Evolutionary conservation across 2,329 filamentous ascomycete genomes (phyloP).

Genomic region (Pleochaeta shiraiana): DNA sequence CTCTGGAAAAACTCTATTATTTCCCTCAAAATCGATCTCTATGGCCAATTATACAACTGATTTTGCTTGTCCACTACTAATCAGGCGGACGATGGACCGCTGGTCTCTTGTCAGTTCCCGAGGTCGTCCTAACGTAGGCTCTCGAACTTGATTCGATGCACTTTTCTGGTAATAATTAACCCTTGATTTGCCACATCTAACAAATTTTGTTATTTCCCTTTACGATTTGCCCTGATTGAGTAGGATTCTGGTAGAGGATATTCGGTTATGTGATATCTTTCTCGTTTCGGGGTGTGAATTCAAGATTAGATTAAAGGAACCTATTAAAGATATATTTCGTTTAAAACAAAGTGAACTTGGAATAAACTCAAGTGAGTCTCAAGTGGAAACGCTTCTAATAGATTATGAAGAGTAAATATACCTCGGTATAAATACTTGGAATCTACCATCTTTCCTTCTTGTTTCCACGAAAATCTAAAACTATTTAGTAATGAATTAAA

Average conservation of each 20-base stretch:
- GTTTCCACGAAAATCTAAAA: too few relatives aligned
- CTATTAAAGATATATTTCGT: too few relatives aligned
- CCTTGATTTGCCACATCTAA: not conserved
- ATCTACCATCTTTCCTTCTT: too few relatives aligned
- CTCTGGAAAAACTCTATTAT: not conserved
- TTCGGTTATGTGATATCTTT: not conserved
- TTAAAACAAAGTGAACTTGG: too few relatives aligned
- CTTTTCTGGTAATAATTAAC: not conserved
- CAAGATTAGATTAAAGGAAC: too few relatives aligned
- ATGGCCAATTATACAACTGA: not conserved
- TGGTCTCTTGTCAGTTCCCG: not conserved
- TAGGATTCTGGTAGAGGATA: not conserved
- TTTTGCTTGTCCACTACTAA: not conserved
- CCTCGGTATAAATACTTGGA: too few relatives aligned
- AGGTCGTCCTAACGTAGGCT: not conserved
- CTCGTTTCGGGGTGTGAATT: not conserved
- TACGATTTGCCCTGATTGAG: not conserved
- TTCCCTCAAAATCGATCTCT: not conserved
- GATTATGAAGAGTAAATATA: too few relatives aligned
- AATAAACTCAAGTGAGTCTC: too few relatives aligned
- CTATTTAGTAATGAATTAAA: too few relatives aligned
- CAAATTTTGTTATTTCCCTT: not conserved
- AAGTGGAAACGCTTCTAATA: too few relatives aligned
- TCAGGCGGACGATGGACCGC: not conserved
- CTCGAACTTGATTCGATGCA: not conserved